phyloP scores from a whole-genome alignment of 257 asterid species.

The Oldenlandia corymbosa region DNA sequence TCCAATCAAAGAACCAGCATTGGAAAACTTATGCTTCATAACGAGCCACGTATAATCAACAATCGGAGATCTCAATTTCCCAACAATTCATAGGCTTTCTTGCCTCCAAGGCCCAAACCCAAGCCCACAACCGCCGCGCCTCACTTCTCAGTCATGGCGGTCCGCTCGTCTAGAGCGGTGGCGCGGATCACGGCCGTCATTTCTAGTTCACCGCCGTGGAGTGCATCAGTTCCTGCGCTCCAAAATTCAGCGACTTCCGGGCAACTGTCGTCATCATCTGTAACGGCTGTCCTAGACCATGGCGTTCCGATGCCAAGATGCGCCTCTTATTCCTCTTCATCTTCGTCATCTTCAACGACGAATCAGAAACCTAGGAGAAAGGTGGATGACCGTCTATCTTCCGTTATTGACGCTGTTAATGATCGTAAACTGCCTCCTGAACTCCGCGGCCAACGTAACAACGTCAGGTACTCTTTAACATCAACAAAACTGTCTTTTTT shows the following conservation, averaged over 20 bases:
- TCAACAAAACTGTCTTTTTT: not conserved
- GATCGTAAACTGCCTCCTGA: conserved; percentile 89
- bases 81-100: not conserved
- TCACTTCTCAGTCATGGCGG: conserved; percentile 41
- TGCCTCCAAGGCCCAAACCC: not conserved
- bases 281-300: conserved; percentile 8
- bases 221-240: conserved; percentile 18
- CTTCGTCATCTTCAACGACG: conserved; percentile 22
- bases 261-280: conserved; percentile 11
- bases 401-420: conserved; percentile 70
- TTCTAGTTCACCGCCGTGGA: conserved; percentile 14
- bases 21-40: not conserved
- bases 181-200: conserved; percentile 6
- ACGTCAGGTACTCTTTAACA: conserved; percentile 42
- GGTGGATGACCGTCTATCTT: conserved; percentile 57
- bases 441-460: conserved; percentile 79
- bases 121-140: conserved; percentile 7
- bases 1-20: not conserved
- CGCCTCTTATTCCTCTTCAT: conserved; percentile 31
- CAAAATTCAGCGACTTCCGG: conserved; percentile 14
- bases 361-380: conserved; percentile 28
- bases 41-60: not conserved
- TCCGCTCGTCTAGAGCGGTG: conserved; percentile 37
- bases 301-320: conserved; percentile 17
- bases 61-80: not conserved